Base-by-base conservation (phyloP, 164 flowering plant genomes). In the Kingdonia uniflora region DNA sequence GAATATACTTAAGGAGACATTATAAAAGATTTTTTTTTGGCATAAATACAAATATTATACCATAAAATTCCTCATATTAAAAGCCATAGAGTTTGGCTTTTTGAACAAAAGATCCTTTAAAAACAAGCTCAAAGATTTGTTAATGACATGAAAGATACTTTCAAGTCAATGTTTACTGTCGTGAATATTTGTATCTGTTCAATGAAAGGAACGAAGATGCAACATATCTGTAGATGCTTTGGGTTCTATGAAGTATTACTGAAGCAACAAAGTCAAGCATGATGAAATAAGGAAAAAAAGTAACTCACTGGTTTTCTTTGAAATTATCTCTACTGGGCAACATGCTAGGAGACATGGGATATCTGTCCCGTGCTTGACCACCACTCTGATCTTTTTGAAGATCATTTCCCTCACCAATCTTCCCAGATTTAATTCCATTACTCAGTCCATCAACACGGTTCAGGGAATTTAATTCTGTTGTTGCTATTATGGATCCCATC, bases 301-400 rank as follows among this genome's bases (percentile, higher is more conserved):
- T 54, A 49, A 83, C 96, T 92, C 59, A 87, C 98, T 67, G 67
- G 69, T 55, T 74, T 20, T 92, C 98, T 69, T 76, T 80, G 68
- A 47, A 56, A 35, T 72, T 69, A 63, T 60, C 77, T 61, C 55
- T 67, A 56, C 72, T 71, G 55, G 89, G 97, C 69, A 94, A 63
- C 54, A 80, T 65, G 70, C 99, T 94, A 49, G 99, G 99, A 22
- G 97, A 76, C 47, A 83, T 70, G n/a, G 88, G 73, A 61, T 51
- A 68, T 20, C 46, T 74, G n/a, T 77, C 77, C 14, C 29, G 21
- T 59, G 62, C 72, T 67, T 65, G 76, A 62, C 57, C 68, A 44
- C 35, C 35, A 29, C 42, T 52, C 58, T 71, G 84, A 42, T 78
- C 81, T 71, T 67, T 76, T 63, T 61, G 76, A 29, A 52, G 40